These are phyloP conservation scores for Penicillium sp. DNA, from an alignment of 2,329 filamentous ascomycete genomes.

Conservation along the genomic window DNA sequence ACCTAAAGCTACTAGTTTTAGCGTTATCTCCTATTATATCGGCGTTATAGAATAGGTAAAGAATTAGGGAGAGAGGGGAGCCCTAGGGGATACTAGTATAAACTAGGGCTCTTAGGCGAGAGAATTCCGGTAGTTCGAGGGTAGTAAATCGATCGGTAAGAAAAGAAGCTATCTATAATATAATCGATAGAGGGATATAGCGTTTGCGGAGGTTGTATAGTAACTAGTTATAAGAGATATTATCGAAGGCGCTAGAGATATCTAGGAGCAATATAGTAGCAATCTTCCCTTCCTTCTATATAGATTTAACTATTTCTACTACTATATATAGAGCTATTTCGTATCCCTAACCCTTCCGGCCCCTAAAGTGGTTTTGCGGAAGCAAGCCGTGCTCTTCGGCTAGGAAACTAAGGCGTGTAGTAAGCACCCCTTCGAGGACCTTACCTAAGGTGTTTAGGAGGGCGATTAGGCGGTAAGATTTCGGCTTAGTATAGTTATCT, in stretches of 20 bases:
- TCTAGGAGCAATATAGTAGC: conserved; percentile 10
- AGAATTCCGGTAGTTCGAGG: neutral
- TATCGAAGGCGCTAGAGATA: conserved; percentile 10
- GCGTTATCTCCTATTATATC: too few relatives aligned
- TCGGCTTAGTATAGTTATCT: conserved; percentile 2
- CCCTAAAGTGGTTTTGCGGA: conserved; percentile 1
- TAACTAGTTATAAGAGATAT: conserved; percentile 8
- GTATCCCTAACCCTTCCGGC: neutral
- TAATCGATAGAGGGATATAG: neutral
- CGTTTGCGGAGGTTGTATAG: conserved; percentile 4
- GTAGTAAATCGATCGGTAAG: neutral
- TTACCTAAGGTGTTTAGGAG: conserved; percentile 10
- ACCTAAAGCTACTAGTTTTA: too few relatives aligned
- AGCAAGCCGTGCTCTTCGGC: conserved; percentile 9
- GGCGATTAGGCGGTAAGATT: conserved; percentile 10
- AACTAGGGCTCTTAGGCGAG: neutral
- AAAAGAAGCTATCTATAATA: neutral
- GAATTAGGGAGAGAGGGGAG: too few relatives aligned
- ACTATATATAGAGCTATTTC: conserved; percentile 13
- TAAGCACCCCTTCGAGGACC: conserved; percentile 8
- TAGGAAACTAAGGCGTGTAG: conserved; percentile 4
- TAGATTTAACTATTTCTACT: conserved; percentile 5
- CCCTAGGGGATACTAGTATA: conserved; percentile 18
- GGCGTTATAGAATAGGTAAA: too few relatives aligned
- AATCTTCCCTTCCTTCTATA: conserved; percentile 5